Conservation (phyloP, 306 rosid species). For the Nissolia schottii region DNA sequence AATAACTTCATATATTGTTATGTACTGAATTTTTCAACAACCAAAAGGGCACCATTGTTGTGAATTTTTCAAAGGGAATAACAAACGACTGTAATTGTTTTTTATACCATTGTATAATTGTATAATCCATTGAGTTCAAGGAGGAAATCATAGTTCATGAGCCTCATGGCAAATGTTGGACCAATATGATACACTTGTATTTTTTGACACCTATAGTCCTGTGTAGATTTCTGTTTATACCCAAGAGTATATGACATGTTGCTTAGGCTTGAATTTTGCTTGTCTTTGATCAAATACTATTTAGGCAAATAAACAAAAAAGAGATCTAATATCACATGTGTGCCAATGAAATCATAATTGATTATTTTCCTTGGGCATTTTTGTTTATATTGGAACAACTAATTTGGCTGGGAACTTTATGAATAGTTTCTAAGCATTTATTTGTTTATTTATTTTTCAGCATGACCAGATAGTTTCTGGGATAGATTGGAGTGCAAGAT, state of each 20-base stretch:
- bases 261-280: neutral
- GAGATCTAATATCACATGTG: neutral
- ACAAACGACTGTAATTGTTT: neutral
- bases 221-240: neutral
- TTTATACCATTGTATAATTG: neutral
- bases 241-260: neutral
- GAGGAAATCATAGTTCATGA: neutral
- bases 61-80: neutral
- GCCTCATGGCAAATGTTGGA: neutral
- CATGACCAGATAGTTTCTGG: slow-evolving; percentile 94
- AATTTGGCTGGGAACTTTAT: slow-evolving; percentile 23
- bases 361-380: neutral
- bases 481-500: slow-evolving; percentile 82
- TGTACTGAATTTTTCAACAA: neutral
- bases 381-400: neutral
- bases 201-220: neutral
- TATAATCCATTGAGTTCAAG: neutral
- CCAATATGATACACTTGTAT: neutral
- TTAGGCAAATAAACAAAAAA: neutral
- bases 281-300: neutral
- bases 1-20: neutral
- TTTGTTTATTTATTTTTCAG: slow-evolving; percentile 38
- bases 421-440: slow-evolving; percentile 18
- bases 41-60: neutral
- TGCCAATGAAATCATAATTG: neutral